Percentiles rank a stretch among this genome's conserved stretches.
phyloP scores from a whole-genome alignment of 2,329 filamentous ascomycete genomes.

The Monosporascus sp. region DNA sequence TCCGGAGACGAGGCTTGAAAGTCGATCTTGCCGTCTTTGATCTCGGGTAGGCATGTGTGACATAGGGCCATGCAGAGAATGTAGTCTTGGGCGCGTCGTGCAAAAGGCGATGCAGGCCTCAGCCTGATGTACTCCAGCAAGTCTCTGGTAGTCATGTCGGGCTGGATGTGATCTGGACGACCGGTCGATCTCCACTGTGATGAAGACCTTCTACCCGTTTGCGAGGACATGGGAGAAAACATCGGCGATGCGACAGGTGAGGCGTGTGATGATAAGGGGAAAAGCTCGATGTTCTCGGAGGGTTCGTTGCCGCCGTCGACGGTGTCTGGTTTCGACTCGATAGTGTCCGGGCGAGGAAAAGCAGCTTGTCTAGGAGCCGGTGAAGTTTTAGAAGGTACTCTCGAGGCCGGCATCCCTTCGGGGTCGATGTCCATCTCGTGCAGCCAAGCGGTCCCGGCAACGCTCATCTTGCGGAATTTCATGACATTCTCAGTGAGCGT shows the following conservation, averaged over 20 bases:
- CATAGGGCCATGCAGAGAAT: slow-evolving; percentile 81
- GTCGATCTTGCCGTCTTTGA: slow-evolving; percentile 63
- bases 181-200: slow-evolving; percentile 29
- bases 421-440: slow-evolving; percentile 65
- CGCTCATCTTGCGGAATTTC: slow-evolving; percentile 89
- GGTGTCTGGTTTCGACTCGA: background rate
- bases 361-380: background rate
- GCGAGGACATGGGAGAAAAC: background rate
- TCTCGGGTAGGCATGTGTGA: slow-evolving; percentile 84
- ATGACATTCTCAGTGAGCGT: slow-evolving; percentile 93
- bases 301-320: slow-evolving; percentile 18
- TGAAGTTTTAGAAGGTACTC: background rate
- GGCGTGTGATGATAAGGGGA: slow-evolving; percentile 18
- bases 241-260: slow-evolving; percentile 5
- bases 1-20: slow-evolving; percentile 90
- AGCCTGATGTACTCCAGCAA: slow-evolving; percentile 72
- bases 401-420: slow-evolving; percentile 2
- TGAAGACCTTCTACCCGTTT: slow-evolving; percentile 23
- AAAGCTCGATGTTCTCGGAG: slow-evolving; percentile 24
- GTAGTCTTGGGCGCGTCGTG: slow-evolving; percentile 74
- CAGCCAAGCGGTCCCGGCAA: slow-evolving; percentile 84
- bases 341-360: background rate
- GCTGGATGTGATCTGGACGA: slow-evolving; percentile 37
- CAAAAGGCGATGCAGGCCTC: slow-evolving; percentile 71
- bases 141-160: slow-evolving; percentile 62